These are phyloP conservation scores for Fraxinus floribunda DNA, from an alignment of 305 asterid species.

Conservation along the genomic window DNA sequence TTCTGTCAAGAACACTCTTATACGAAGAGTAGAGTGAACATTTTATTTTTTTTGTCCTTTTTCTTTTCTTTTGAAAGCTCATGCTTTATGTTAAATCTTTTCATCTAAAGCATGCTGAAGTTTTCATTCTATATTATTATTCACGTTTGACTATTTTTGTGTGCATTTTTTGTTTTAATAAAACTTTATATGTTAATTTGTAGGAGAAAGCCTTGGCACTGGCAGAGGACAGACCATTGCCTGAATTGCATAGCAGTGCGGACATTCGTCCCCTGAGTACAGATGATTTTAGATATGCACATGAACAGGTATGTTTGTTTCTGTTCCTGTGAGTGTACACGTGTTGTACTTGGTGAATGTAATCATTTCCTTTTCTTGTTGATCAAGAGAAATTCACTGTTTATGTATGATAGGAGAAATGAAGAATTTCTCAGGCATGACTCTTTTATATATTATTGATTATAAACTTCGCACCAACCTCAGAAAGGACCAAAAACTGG, in stretches of 20 bases:
- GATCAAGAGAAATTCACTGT: constrained; percentile 4
- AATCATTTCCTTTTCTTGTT: not conserved
- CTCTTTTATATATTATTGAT: not conserved
- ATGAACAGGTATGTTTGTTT: constrained; percentile 61
- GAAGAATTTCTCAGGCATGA: not conserved
- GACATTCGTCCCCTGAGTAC: constrained; percentile 70
- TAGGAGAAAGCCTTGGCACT: constrained; percentile 71
- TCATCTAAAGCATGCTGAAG: not conserved
- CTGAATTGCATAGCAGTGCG: constrained; percentile 66
- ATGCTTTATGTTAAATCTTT: not conserved
- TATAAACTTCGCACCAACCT: not conserved
- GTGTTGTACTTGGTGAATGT: not conserved
- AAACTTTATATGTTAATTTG: constrained; percentile 12
- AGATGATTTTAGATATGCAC: constrained; percentile 80
- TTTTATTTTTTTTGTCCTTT: not conserved
- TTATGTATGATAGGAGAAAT: not conserved
- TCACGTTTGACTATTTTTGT: not conserved
- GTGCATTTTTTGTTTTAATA: not conserved
- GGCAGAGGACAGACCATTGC: constrained; percentile 60
- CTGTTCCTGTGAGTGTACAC: not conserved
- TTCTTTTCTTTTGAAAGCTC: not conserved
- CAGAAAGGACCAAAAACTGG: not conserved
- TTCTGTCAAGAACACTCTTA: not conserved
- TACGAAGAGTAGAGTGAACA: not conserved
- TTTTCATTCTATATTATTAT: not conserved